Evolutionary conservation across 2,329 filamentous ascomycete genomes (phyloP).

Genomic region (Botryotinia globosa): DNA sequence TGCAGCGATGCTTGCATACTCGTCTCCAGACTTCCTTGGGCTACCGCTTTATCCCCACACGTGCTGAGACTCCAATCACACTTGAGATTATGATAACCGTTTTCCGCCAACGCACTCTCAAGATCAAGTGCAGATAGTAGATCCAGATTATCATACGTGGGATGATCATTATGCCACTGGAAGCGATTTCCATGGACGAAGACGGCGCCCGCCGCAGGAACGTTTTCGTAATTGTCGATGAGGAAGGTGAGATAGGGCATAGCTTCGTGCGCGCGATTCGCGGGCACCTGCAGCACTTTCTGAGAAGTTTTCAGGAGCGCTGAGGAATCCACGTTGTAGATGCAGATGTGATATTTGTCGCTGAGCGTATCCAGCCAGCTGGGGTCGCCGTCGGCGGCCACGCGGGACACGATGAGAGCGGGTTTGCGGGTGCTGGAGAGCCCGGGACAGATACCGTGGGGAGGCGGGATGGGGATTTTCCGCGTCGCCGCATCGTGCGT

Average conservation of each 20-base stretch:
- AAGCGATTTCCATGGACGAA: constrained; percentile 46
- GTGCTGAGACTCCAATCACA: constrained; percentile 50
- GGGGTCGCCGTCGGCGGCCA: constrained; percentile 43
- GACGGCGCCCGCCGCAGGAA: constrained; percentile 42
- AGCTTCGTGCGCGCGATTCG: constrained; percentile 47
- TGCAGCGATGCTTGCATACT: constrained; percentile 41
- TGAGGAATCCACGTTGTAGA: constrained; percentile 44
- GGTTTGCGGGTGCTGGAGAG: constrained; percentile 42
- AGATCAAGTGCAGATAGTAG: constrained; percentile 43
- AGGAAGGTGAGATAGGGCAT: constrained; percentile 48
- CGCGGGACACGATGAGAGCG: constrained; percentile 45
- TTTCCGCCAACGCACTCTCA: constrained; percentile 39
- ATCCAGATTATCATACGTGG: constrained; percentile 45
- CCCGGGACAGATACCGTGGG: constrained; percentile 45
- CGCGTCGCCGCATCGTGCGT: constrained; percentile 28
- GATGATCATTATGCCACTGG: constrained; percentile 47
- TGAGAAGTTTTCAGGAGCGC: constrained; percentile 31
- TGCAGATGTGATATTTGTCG: constrained; percentile 45
- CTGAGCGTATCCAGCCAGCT: constrained; percentile 44
- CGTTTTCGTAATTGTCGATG: constrained; percentile 45
- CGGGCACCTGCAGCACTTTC: constrained; percentile 42
- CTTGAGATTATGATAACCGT: constrained; percentile 49
- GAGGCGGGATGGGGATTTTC: constrained; percentile 33
- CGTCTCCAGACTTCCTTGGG: constrained; percentile 45
- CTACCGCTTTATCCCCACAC: constrained; percentile 37